These are phyloP conservation scores for Dichotomopilus funicola DNA, from an alignment of 2,329 filamentous ascomycete genomes.

Conservation along the genomic window DNA sequence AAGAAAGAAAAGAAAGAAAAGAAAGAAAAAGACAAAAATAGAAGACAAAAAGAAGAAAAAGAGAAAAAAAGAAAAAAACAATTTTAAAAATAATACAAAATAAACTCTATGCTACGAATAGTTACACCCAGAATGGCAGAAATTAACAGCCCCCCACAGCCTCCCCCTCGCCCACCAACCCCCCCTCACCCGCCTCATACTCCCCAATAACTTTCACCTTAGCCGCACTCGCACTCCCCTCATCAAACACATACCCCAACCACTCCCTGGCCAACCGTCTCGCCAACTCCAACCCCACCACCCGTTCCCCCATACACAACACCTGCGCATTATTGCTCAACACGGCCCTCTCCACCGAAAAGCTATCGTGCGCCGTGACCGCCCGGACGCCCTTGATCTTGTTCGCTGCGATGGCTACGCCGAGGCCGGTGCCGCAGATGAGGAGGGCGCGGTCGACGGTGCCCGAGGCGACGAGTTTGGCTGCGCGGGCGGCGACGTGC, in stretches of 20 bases:
- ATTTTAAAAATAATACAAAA: too few relatives aligned
- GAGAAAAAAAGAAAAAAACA: too few relatives aligned
- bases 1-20: too few relatives aligned
- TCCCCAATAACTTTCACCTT: conserved; percentile 39
- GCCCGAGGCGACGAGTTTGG: conserved; percentile 53
- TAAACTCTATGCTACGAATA: background rate
- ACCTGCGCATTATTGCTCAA: conserved; percentile 84
- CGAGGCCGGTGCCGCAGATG: conserved; percentile 81
- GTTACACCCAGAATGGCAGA: background rate
- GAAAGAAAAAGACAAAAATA: too few relatives aligned
- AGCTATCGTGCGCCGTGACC: conserved; percentile 85
- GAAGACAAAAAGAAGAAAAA: too few relatives aligned
- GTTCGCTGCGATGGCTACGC: conserved; percentile 84
- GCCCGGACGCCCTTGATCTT: conserved; percentile 78
- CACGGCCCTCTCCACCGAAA: conserved; percentile 73
- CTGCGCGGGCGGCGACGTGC: conserved; percentile 67
- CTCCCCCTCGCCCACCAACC: conserved; percentile 19
- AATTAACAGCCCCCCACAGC: conserved; percentile 14
- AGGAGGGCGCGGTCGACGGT: conserved; percentile 70
- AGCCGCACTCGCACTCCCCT: conserved; percentile 49
- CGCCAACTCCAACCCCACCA: conserved; percentile 74
- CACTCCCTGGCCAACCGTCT: conserved; percentile 73
- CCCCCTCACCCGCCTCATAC: conserved; percentile 28
- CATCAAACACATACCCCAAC: conserved; percentile 76
- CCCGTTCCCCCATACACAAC: conserved; percentile 77